These are phyloP conservation scores for Suillus luteus DNA, from an alignment of 768 basidiomycete species.

Conservation along the genomic window DNA sequence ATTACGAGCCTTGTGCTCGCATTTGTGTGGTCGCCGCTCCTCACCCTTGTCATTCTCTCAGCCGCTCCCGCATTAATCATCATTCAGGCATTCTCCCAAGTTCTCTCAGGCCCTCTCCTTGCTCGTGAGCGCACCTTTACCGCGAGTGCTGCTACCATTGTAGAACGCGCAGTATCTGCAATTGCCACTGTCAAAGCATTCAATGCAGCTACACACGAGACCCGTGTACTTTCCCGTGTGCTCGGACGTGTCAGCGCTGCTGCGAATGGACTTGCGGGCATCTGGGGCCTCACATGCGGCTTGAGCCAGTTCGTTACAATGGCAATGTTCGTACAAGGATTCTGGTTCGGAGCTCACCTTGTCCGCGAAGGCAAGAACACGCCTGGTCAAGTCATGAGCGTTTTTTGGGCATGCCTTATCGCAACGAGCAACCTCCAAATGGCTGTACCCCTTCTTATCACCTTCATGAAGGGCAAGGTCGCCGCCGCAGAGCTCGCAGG, in stretches of 20 bases:
- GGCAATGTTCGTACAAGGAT: slow-evolving; percentile 94
- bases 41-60: slow-evolving; percentile 91
- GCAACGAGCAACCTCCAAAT: slow-evolving; percentile 87
- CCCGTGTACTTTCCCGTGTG: slow-evolving; percentile 47
- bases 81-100: slow-evolving; percentile 76
- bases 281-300: slow-evolving; percentile 78
- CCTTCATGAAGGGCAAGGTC: slow-evolving; percentile 64
- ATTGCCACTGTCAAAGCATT: slow-evolving; percentile 93
- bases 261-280: slow-evolving; percentile 54
- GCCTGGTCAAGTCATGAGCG: slow-evolving; percentile 87
- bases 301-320: slow-evolving; percentile 80
- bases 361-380: slow-evolving; percentile 73
- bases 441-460: slow-evolving; percentile 80
- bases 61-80: slow-evolving; percentile 82
- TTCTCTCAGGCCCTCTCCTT: slow-evolving; percentile 66
- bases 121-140: slow-evolving; percentile 64
- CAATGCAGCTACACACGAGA: slow-evolving; percentile 69
- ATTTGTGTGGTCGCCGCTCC: slow-evolving; percentile 73
- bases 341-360: slow-evolving; percentile 92
- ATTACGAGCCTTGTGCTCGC: slow-evolving; percentile 81
- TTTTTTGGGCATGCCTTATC: slow-evolving; percentile 96
- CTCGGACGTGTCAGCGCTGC: slow-evolving; percentile 46
- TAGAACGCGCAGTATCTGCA: slow-evolving; percentile 74
- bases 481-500: slow-evolving; percentile 31
- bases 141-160: slow-evolving; percentile 71